phyloP scores from a whole-genome alignment of 2,329 filamentous ascomycete genomes.

The Hyphodiscus sp. region DNA sequence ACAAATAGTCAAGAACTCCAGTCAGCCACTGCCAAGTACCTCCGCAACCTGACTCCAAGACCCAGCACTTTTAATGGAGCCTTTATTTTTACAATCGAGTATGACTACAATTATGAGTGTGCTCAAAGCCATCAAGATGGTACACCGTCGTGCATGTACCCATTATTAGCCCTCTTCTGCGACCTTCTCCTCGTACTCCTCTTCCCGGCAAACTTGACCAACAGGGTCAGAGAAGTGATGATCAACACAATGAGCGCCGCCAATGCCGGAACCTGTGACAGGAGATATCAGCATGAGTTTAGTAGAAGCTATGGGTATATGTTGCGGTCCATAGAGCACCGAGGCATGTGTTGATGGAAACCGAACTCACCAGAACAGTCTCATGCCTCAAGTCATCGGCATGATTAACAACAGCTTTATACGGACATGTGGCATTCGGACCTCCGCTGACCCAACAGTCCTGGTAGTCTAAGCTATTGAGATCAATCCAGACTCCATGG shows the following conservation, averaged over 20 bases:
- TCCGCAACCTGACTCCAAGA: neutral
- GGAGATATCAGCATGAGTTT: neutral
- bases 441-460: constrained; percentile 57
- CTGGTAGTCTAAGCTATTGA: constrained; percentile 50
- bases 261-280: constrained; percentile 51
- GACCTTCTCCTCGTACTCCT: constrained; percentile 45
- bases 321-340: neutral
- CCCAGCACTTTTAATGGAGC: neutral
- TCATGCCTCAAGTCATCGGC: constrained; percentile 36
- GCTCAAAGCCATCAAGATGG: constrained; percentile 34
- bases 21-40: neutral
- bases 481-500: constrained; percentile 47
- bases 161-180: constrained; percentile 40
- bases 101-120: neutral
- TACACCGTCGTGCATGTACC: constrained; percentile 64
- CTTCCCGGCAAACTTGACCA: constrained; percentile 60
- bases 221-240: constrained; percentile 52
- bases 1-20: neutral
- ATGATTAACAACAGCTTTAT: constrained; percentile 33
- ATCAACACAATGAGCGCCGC: constrained; percentile 57
- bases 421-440: constrained; percentile 51
- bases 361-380: constrained; percentile 35
- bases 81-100: neutral
- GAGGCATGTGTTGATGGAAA: neutral
- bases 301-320: neutral